These are phyloP conservation scores for Primulina huaijiensis DNA, from an alignment of 257 asterid species.

Conservation along the genomic window DNA sequence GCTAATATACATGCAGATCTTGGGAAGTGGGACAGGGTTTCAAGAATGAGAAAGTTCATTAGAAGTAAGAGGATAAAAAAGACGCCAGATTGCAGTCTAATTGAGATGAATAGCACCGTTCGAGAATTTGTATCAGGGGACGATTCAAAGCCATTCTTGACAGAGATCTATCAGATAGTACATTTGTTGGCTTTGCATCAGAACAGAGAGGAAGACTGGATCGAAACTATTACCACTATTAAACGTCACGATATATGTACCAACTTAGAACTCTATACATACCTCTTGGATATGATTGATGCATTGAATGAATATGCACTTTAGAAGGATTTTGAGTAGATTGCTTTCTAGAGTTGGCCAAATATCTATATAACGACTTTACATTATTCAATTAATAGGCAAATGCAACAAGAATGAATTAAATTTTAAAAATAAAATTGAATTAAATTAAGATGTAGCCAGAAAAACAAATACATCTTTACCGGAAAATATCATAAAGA, in stretches of 20 bases:
- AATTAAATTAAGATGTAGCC: background rate
- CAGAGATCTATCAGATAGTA: constrained; percentile 42
- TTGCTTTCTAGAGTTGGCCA: too few relatives aligned
- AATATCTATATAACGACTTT: background rate
- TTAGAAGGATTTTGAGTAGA: background rate
- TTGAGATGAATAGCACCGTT: constrained; percentile 56
- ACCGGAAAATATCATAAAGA: background rate
- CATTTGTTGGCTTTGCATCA: constrained; percentile 47
- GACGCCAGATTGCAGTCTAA: constrained; percentile 59
- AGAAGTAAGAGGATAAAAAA: constrained; percentile 64
- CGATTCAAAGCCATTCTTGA: constrained; percentile 44
- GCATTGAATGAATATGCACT: background rate
- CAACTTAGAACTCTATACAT: background rate
- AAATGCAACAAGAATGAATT: background rate
- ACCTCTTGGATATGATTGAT: background rate
- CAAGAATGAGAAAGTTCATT: constrained; percentile 53
- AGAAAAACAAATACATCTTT: background rate
- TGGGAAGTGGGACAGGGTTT: constrained; percentile 75
- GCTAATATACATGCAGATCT: constrained; percentile 75
- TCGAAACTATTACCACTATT: constrained; percentile 16
- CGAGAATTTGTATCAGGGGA: constrained; percentile 69
- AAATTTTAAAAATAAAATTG: too few relatives aligned
- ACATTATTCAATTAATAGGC: background rate
- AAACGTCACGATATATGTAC: background rate
- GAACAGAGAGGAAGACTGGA: constrained; percentile 24